phyloP scores from a whole-genome alignment of 345 rosid species.

The Gossypium herbaceum region DNA sequence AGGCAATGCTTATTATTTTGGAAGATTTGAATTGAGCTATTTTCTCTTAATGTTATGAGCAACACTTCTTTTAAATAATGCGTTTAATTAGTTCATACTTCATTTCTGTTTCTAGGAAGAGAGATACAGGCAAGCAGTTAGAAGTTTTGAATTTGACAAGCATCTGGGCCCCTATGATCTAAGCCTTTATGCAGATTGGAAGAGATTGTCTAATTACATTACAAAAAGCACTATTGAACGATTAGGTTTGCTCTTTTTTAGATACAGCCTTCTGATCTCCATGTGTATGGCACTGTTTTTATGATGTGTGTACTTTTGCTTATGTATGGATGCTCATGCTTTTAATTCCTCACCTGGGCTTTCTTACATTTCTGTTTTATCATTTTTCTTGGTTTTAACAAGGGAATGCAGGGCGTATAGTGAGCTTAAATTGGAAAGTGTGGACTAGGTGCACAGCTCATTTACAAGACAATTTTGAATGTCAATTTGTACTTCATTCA shows the following conservation, averaged over 20 bases:
- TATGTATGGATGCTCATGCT: conserved; percentile 1
- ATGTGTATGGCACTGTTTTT: not conserved
- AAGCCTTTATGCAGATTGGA: conserved; percentile 69
- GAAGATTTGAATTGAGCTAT: not conserved
- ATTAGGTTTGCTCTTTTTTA: conserved; percentile 42
- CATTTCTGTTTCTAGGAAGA: conserved; percentile 46
- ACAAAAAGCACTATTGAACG: conserved; percentile 51
- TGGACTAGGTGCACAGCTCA: conserved; percentile 2
- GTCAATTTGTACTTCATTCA: not conserved
- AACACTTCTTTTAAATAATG: not conserved
- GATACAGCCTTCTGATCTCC: not conserved
- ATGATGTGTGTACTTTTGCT: conserved; percentile 3
- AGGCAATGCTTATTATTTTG: not conserved
- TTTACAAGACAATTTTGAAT: not conserved
- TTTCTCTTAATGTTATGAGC: not conserved
- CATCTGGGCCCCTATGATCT: conserved; percentile 76
- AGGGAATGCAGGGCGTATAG: not conserved
- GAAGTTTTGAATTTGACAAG: conserved; percentile 68
- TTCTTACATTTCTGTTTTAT: conserved; percentile 2
- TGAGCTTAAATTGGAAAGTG: not conserved
- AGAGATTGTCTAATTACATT: conserved; percentile 58
- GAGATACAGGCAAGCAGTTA: conserved; percentile 65
- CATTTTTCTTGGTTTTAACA: conserved; percentile 1
- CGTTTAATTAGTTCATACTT: not conserved
- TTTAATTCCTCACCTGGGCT: not conserved